phyloP scores from a whole-genome alignment of 495 filamentous ascomycete species.

The Halenospora varia region DNA sequence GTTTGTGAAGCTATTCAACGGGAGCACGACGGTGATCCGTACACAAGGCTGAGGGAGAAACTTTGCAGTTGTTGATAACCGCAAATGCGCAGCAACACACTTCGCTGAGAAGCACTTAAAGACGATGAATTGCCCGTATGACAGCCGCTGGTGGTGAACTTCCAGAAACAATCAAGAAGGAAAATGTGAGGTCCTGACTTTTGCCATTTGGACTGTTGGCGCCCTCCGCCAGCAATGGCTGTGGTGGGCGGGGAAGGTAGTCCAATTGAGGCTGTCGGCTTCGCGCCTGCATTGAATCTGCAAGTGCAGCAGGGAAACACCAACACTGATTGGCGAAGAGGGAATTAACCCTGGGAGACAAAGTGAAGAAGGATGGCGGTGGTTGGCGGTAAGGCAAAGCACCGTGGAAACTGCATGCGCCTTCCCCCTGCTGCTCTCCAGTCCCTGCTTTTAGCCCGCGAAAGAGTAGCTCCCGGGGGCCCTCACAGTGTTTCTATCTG shows the following conservation, averaged over 20 bases:
- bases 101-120: neutral
- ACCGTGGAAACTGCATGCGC: neutral
- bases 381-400: slow-evolving; percentile 12
- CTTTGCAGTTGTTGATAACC: neutral
- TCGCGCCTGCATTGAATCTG: slow-evolving; percentile 18
- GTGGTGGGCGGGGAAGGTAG: neutral
- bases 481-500: neutral
- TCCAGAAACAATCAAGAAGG: neutral
- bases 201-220: neutral
- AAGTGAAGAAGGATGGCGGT: slow-evolving; percentile 9
- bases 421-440: neutral
- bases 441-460: neutral
- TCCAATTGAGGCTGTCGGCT: slow-evolving; percentile 14
- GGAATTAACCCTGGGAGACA: neutral
- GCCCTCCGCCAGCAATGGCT: neutral
- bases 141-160: neutral
- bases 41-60: neutral
- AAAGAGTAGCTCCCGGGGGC: too few species aligned
- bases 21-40: neutral
- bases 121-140: neutral
- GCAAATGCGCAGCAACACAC: neutral
- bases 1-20: too few species aligned
- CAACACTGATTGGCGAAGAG: slow-evolving; percentile 7
- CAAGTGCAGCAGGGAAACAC: slow-evolving; percentile 6
- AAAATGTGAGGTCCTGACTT: neutral